Conservation (phyloP, 1,139 yeast genomes). For the Geotrichum reessii region DNA sequence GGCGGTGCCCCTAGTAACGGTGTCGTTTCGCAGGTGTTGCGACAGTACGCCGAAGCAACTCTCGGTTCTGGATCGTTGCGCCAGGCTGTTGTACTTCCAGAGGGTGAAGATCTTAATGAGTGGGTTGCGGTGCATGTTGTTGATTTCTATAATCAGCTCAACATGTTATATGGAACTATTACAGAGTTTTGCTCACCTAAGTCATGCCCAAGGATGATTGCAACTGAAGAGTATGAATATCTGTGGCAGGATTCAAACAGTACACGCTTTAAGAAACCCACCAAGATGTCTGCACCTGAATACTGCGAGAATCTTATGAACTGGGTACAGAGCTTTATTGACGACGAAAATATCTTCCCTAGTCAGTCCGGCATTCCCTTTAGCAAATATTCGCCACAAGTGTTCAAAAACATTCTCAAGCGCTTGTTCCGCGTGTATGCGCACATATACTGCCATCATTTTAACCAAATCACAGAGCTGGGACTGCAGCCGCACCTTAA, state of each 20-base stretch:
- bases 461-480: slow-evolving; percentile 86
- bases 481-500: slow-evolving; percentile 90
- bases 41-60: slow-evolving; percentile 89
- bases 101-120: slow-evolving; percentile 85
- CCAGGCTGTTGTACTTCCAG: slow-evolving; percentile 90
- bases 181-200: slow-evolving; percentile 93
- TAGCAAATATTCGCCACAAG: slow-evolving; percentile 45
- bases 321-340: slow-evolving; percentile 89
- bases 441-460: slow-evolving; percentile 95
- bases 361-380: slow-evolving; percentile 84
- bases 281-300: slow-evolving; percentile 85
- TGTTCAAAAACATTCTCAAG: slow-evolving; percentile 81
- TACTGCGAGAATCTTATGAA: slow-evolving; percentile 88
- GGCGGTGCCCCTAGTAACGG: slow-evolving; percentile 23
- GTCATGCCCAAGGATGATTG: slow-evolving; percentile 94
- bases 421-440: slow-evolving; percentile 94
- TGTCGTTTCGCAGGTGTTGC: slow-evolving; percentile 34
- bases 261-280: slow-evolving; percentile 50
- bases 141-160: slow-evolving; percentile 83
- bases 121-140: slow-evolving; percentile 89
- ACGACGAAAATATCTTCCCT: slow-evolving; percentile 86
- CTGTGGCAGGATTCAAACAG: slow-evolving; percentile 75
- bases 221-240: slow-evolving; percentile 93
- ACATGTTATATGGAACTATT: slow-evolving; percentile 93
- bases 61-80: slow-evolving; percentile 86